These are phyloP conservation scores for Dujonia santamariae DNA, from an alignment of 1,139 yeast species.

Conservation along the genomic window DNA sequence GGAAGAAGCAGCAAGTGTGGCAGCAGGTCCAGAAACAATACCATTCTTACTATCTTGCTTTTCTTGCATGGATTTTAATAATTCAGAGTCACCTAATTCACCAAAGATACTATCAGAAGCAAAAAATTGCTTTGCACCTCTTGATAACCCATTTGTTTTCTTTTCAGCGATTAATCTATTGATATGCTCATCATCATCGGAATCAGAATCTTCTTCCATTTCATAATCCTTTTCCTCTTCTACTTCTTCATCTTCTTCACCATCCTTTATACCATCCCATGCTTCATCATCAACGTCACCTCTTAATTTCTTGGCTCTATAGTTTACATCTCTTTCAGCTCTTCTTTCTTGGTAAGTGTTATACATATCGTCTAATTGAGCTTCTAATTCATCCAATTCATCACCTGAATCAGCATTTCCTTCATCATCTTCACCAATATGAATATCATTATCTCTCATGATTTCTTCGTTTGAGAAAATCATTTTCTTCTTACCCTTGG, in stretches of 20 bases:
- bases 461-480: slow-evolving; percentile 57
- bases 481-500: slow-evolving; percentile 81
- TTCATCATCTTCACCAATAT: slow-evolving; percentile 39
- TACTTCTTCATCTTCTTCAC: slow-evolving; percentile 35
- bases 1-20: background rate
- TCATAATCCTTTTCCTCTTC: slow-evolving; percentile 43
- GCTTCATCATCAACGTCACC: slow-evolving; percentile 77
- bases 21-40: slow-evolving; percentile 2
- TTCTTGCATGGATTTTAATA: slow-evolving; percentile 26
- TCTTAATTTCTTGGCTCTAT: slow-evolving; percentile 75
- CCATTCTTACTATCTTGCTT: too few relatives aligned
- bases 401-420: slow-evolving; percentile 49
- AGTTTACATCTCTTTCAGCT: slow-evolving; percentile 77
- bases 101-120: slow-evolving; percentile 72
- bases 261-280: slow-evolving; percentile 80
- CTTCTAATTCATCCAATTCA: slow-evolving; percentile 71
- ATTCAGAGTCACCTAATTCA: slow-evolving; percentile 51
- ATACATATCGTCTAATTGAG: slow-evolving; percentile 82
- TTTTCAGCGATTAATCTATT: slow-evolving; percentile 57
- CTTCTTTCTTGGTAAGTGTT: slow-evolving; percentile 65
- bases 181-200: slow-evolving; percentile 77
- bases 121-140: slow-evolving; percentile 73
- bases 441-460: slow-evolving; percentile 53
- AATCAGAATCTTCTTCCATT: slow-evolving; percentile 42
- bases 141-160: slow-evolving; percentile 56